A percentile compares a stretch with the other conserved stretches of the same genome.
These are phyloP conservation scores for Fusarium neocosmosporiellum DNA, from an alignment of 2,329 filamentous ascomycete species.

Conservation along the genomic window DNA sequence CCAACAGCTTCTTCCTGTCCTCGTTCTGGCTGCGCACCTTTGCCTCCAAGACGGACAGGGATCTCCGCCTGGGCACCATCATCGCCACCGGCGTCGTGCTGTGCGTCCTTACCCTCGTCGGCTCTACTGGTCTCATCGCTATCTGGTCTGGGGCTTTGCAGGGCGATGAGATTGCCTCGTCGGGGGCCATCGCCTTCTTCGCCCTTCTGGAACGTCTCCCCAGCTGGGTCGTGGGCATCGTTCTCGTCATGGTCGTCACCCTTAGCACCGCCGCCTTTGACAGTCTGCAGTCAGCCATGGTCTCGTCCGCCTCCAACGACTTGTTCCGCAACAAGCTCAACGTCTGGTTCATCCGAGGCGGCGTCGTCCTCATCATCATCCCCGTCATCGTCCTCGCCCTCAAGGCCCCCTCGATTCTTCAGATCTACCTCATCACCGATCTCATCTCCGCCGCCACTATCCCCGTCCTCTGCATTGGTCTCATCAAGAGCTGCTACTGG, in stretches of 20 bases:
- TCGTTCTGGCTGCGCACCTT: conserved; percentile 89
- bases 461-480: conserved; percentile 78
- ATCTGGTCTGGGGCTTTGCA: conserved; percentile 81
- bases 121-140: conserved; percentile 78
- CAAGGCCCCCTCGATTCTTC: conserved; percentile 78
- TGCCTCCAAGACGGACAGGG: conserved; percentile 80
- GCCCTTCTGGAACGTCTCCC: conserved; percentile 77
- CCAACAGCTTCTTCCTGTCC: conserved; percentile 89
- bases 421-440: conserved; percentile 86
- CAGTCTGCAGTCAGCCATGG: conserved; percentile 84
- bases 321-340: conserved; percentile 84
- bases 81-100: conserved; percentile 74
- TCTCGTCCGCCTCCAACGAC: conserved; percentile 86
- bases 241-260: conserved; percentile 83
- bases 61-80: conserved; percentile 79
- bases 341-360: conserved; percentile 77
- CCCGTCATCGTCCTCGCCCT: conserved; percentile 80
- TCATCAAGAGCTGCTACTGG: conserved; percentile 77
- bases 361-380: conserved; percentile 78
- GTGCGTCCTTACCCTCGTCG: conserved; percentile 78
- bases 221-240: conserved; percentile 83
- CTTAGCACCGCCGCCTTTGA: conserved; percentile 84
- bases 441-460: conserved; percentile 81
- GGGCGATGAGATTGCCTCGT: conserved; percentile 63
- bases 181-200: conserved; percentile 79